Percentiles rank a stretch among this genome's conserved stretches.
Conservation (phyloP, 2,329 filamentous ascomycete species). For the Taxawa tesnikishii region DNA sequence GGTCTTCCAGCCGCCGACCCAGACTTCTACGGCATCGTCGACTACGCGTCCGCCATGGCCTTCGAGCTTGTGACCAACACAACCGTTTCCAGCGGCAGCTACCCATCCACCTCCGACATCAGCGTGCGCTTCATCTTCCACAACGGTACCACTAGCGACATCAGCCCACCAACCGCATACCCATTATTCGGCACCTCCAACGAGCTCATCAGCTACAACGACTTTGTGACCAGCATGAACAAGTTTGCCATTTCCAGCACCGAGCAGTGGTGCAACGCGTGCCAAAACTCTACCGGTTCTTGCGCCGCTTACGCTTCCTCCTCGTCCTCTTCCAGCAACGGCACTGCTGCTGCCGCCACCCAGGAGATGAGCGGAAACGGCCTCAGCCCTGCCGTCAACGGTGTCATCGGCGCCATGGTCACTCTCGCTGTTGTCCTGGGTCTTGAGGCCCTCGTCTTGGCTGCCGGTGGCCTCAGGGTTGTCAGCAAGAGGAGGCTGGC, state of each 20-base stretch:
- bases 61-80: slow-evolving; percentile 59
- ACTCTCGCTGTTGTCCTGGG: slow-evolving; percentile 52
- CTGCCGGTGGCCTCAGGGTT: slow-evolving; percentile 46
- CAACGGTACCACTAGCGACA: slow-evolving; percentile 43
- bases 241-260: slow-evolving; percentile 56
- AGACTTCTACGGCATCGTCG: slow-evolving; percentile 65
- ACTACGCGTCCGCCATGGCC: slow-evolving; percentile 70
- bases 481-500: slow-evolving; percentile 39
- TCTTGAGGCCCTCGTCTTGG: slow-evolving; percentile 39
- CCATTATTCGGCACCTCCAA: slow-evolving; percentile 48
- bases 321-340: slow-evolving; percentile 13
- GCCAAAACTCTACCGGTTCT: slow-evolving; percentile 57
- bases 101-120: slow-evolving; percentile 31
- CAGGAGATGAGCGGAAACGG: slow-evolving; percentile 23
- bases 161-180: slow-evolving; percentile 37
- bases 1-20: slow-evolving; percentile 35
- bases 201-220: slow-evolving; percentile 50
- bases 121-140: slow-evolving; percentile 50
- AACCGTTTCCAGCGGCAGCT: slow-evolving; percentile 26
- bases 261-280: slow-evolving; percentile 59
- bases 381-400: slow-evolving; percentile 60
- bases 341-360: slow-evolving; percentile 10
- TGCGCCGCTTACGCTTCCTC: slow-evolving; percentile 42
- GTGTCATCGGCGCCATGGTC: slow-evolving; percentile 65
- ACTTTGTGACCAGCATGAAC: slow-evolving; percentile 52